These are phyloP conservation scores for Lepidium sativum DNA, from an alignment of 345 rosid genomes.

Conservation along the genomic window DNA sequence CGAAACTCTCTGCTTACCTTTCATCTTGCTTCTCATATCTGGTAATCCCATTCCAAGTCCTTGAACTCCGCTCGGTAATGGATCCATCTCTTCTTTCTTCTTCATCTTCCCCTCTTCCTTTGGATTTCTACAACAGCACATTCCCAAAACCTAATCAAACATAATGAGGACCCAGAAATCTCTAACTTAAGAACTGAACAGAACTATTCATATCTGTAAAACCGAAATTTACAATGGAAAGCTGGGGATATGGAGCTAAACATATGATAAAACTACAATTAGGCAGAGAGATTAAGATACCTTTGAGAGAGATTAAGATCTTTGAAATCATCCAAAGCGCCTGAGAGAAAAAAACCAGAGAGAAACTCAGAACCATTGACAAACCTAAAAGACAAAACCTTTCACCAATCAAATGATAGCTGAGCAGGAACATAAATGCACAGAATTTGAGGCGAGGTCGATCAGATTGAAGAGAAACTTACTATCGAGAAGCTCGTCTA, in stretches of 20 bases:
- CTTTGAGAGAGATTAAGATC: conserved; percentile 66
- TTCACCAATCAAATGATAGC: neutral
- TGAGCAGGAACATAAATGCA: neutral
- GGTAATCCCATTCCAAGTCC: conserved; percentile 95
- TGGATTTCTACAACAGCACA: conserved; percentile 27
- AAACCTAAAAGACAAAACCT: neutral
- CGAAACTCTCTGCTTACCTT: conserved; percentile 51
- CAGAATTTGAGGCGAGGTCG: neutral
- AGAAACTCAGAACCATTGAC: neutral
- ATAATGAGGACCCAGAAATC: neutral
- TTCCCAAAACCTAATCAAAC: neutral
- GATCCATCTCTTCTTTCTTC: conserved; percentile 28
- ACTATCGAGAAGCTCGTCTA: conserved; percentile 95
- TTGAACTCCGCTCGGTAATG: conserved; percentile 54
- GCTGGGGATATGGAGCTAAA: neutral
- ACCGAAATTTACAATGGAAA: neutral
- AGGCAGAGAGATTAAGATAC: conserved; percentile 13
- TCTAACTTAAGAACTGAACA: neutral
- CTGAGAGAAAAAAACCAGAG: conserved; percentile 35
- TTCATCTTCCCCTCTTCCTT: conserved; percentile 24
- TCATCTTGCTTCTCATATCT: conserved; percentile 74
- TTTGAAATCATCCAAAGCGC: conserved; percentile 96
- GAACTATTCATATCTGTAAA: neutral
- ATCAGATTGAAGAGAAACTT: conserved; percentile 13
- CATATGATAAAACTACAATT: neutral